Evolutionary conservation across 306 rosid species (phyloP), one percentile per base, ranked within the genome.

Genomic region (Begonia peltatifolia): DNA sequence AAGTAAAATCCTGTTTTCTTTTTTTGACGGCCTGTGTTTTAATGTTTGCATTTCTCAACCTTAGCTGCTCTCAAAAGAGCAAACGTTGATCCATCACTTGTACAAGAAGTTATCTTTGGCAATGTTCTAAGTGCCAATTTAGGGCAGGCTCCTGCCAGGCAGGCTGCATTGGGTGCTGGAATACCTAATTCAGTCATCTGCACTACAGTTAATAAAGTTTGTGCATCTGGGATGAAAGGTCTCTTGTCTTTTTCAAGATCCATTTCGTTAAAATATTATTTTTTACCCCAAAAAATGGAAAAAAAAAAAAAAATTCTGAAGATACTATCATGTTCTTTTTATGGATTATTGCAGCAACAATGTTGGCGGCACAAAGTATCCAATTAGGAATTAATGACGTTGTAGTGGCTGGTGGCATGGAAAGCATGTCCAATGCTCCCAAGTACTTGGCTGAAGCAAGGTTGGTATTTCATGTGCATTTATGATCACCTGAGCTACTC

Each of bases 201-300:
- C 67, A 81, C 96, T 57, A 83, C 99, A 17, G 72, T 92, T 58
- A 92, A 92, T 75, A 92, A 92, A 79, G 99, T 92, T 54, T 92
- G 99, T 71, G 99, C 99, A 44, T 92, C 99, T 13, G 99, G 99
- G 63, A 75, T 87, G 93, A 92, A 92, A 77, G 96, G 99, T 86
- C 53, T 56, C 42, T n/a, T 6, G 25, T 14, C 23, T 6, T 46
- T 47, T 20, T 55, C 22, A 20, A 42, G 16, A 47, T 18, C 38
- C 9, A 10, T 13, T 20, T 47, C 6, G 20, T 23, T 54, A 30
- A 30, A 7, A 30, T 12, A 1, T 25, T 49, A 11, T 17, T 56
- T 63, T 8, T 10, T 44, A 30, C 38, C 38, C 23, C 38, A 30
- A 30, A 30, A 30, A 30, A 1, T 30, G 43, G 13, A 10, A 55